These are phyloP conservation scores for Ananas comosus DNA, from an alignment of 176 grass and related monocot species.

Conservation along the genomic window DNA sequence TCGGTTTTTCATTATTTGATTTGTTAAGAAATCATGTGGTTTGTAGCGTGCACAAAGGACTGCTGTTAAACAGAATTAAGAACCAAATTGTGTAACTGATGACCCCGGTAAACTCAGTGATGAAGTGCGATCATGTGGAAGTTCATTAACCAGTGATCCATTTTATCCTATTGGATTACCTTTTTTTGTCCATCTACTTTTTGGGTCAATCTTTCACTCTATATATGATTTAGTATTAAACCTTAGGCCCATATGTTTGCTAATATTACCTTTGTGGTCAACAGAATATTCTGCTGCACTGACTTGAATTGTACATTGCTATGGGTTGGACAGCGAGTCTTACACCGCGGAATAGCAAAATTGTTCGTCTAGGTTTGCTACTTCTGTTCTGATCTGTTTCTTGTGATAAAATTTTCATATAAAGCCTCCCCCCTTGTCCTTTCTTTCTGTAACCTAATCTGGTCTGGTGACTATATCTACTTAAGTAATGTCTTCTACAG, in stretches of 20 bases:
- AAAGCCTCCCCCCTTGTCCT: neutral
- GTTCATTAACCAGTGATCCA: too few species aligned
- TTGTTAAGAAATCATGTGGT: too few species aligned
- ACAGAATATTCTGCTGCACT: slow-evolving; percentile 15
- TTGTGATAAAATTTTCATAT: neutral
- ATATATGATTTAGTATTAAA: slow-evolving; percentile 15
- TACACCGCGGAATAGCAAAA: neutral
- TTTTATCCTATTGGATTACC: neutral
- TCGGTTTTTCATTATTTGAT: too few species aligned
- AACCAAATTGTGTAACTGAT: too few species aligned
- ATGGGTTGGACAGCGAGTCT: slow-evolving; percentile 6
- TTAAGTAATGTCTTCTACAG: neutral
- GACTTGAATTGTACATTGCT: slow-evolving; percentile 20
- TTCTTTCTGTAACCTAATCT: neutral
- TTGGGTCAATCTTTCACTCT: neutral
- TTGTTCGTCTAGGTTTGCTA: neutral
- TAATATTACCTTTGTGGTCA: neutral
- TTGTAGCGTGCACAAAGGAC: too few species aligned
- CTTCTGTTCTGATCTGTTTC: neutral
- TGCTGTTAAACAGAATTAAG: too few species aligned
- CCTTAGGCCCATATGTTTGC: slow-evolving; percentile 11
- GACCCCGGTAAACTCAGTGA: too few species aligned
- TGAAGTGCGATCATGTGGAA: too few species aligned
- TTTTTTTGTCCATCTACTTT: neutral
- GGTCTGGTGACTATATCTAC: neutral